A percentile compares a stretch with the other conserved stretches of the same genome.
Evolutionary conservation across 106 monocot species (phyloP).

Genomic region (Phalaenopsis equestris): DNA sequence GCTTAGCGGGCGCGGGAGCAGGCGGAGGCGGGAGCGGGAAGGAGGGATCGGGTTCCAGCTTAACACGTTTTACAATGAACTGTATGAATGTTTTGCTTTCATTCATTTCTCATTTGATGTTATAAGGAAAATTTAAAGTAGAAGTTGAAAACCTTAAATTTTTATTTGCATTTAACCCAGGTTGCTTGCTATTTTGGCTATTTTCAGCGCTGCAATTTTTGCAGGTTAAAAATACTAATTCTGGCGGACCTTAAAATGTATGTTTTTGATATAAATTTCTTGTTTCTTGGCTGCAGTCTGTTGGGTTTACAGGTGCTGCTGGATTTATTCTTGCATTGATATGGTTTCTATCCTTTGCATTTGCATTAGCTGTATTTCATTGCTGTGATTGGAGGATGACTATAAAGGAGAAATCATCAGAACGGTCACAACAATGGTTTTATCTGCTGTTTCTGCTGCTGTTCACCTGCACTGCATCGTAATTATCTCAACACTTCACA

Average conservation of each 20-base stretch:
- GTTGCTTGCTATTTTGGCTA: too few relatives aligned
- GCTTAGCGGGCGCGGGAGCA: too few relatives aligned
- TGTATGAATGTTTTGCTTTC: too few relatives aligned
- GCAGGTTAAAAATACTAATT: too few relatives aligned
- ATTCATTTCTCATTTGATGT: too few relatives aligned
- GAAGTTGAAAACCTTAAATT: too few relatives aligned
- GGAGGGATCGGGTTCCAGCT: too few relatives aligned
- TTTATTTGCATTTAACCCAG: too few relatives aligned
- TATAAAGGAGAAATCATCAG: conserved; percentile 32
- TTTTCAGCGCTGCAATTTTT: too few relatives aligned
- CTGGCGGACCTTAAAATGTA: background rate
- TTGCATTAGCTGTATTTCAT: conserved; percentile 29
- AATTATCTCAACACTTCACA: conserved; percentile 20
- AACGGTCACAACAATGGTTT: conserved; percentile 7
- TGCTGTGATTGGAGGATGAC: conserved; percentile 41
- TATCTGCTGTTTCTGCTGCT: conserved; percentile 43
- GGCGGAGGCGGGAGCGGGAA: too few relatives aligned
- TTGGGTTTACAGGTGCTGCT: conserved; percentile 73
- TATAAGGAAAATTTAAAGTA: too few relatives aligned
- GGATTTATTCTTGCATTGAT: conserved; percentile 56
- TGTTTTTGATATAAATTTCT: background rate
- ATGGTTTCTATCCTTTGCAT: conserved; percentile 66
- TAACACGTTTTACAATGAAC: too few relatives aligned
- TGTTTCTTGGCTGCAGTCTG: conserved; percentile 45
- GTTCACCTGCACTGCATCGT: conserved; percentile 72